phyloP scores from a whole-genome alignment of 2,329 filamentous ascomycete species.

The Arthrobotrys megalospora region DNA sequence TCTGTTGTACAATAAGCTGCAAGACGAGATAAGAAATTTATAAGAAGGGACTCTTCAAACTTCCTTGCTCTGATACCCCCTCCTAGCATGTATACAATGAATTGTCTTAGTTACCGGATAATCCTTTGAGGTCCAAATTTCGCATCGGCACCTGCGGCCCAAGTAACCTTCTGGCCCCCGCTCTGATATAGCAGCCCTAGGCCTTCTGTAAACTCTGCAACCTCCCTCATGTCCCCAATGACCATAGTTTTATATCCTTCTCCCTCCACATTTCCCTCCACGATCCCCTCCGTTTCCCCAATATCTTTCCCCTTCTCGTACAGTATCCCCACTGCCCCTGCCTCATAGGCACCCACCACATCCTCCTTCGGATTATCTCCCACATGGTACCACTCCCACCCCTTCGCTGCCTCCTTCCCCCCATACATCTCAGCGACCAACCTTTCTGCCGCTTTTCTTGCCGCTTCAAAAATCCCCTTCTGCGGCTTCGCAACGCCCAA shows the following conservation, averaged over 20 bases:
- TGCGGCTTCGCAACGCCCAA: slow-evolving; percentile 75
- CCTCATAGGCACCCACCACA: slow-evolving; percentile 75
- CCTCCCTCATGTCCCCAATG: slow-evolving; percentile 30
- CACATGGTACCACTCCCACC: slow-evolving; percentile 71
- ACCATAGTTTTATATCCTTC: slow-evolving; percentile 24
- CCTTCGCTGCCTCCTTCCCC: slow-evolving; percentile 60
- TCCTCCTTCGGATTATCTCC: slow-evolving; percentile 73
- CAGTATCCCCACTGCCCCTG: slow-evolving; percentile 74
- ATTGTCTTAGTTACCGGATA: background rate
- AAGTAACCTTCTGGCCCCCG: background rate
- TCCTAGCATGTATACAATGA: background rate
- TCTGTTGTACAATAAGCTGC: slow-evolving; percentile 4
- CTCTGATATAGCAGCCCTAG: slow-evolving; percentile 24
- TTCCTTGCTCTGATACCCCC: too few species aligned
- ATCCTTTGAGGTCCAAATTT: too few species aligned
- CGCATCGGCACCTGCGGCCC: background rate
- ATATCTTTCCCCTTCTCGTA: slow-evolving; percentile 64
- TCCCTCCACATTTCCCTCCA: slow-evolving; percentile 15
- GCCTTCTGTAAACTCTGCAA: slow-evolving; percentile 19
- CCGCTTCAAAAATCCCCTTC: slow-evolving; percentile 72
- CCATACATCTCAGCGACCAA: slow-evolving; percentile 4
- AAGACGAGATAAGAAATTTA: background rate
- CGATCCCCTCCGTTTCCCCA: slow-evolving; percentile 2
- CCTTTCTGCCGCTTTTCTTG: slow-evolving; percentile 66
- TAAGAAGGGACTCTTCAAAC: background rate